Base-by-base conservation (phyloP, 2,329 filamentous ascomycete species). In the Epichloe bromicola region DNA sequence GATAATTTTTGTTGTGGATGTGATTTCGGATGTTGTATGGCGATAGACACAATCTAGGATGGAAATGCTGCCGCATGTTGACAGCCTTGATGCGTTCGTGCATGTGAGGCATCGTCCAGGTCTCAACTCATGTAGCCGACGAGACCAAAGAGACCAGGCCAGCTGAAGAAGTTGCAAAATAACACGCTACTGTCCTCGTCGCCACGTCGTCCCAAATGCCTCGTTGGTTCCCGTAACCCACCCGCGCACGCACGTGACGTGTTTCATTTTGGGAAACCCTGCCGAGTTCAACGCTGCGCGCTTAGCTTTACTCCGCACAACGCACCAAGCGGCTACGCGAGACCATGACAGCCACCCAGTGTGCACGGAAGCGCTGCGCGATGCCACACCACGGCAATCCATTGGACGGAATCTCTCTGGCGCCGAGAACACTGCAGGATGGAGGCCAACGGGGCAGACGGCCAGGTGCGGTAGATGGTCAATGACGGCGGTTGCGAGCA, bases 301-400 rank as follows among this genome's bases (percentile, higher is more conserved):
- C 26, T 45, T 44, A 33, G 20, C 26, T 10, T 8, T 8, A 8
- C 26, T 26, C 26, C 26, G 8, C 30, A 30, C 10, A 30, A 45
- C 42, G 42, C 20, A 33, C 7, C 23, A 15, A 15, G 42, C 42
- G 42, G 42, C 42, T 45, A 45, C 33, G 34, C 44, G 4, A 46
- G n/a, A 37, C 47, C 47, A 51, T 40, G 47, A 40, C 42, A 54
- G 50, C 53, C 38, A 42, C 49, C 47, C 41, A 44, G 42, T 41
- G 45, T 39, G 36, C 46, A 40, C 50, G 42, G 46, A 48, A 51
- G 39, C 51, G 47, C 51, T 45, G 51, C 38, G 39, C 48, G 39
- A 51, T 48, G 42, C 42, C 34, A 51, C 49, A 49, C 15, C 38
- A 20, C 11, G 42, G 33, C 10, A 14, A 46, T 49, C 38, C 38